Percentiles rank a stretch among this genome's conserved stretches.
These are phyloP conservation scores for Xanthoparmelia taractica DNA, from an alignment of 495 filamentous ascomycete species.

Conservation along the genomic window DNA sequence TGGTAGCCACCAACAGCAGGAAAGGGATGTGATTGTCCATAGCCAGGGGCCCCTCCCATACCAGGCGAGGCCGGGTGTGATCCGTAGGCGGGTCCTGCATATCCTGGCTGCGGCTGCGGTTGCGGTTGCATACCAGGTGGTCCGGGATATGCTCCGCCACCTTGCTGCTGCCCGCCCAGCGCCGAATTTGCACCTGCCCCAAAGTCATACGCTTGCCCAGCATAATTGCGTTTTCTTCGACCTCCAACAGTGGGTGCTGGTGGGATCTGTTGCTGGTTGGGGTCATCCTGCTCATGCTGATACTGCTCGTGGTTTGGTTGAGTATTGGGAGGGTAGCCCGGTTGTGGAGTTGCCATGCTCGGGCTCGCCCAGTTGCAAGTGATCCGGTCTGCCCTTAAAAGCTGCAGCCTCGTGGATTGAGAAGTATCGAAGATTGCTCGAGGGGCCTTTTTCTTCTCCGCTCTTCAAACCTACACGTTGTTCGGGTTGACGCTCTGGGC, in stretches of 20 bases:
- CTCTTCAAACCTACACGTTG: not conserved
- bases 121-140: conserved; percentile 38
- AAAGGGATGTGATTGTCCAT: conserved; percentile 28
- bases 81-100: conserved; percentile 51
- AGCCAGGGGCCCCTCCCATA: conserved; percentile 27
- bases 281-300: conserved; percentile 40
- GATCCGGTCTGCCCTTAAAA: not conserved
- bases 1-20: conserved; percentile 51
- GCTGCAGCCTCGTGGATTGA: not conserved
- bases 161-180: conserved; percentile 49
- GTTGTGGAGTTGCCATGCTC: conserved; percentile 52
- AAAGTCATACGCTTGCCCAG: conserved; percentile 89
- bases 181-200: conserved; percentile 81
- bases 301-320: conserved; percentile 38
- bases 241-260: conserved; percentile 41
- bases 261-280: conserved; percentile 42
- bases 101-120: conserved; percentile 35
- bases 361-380: not conserved
- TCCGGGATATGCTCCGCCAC: conserved; percentile 40
- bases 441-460: not conserved
- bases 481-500: not conserved
- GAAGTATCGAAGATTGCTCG: not conserved
- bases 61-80: conserved; percentile 36
- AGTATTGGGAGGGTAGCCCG: conserved; percentile 50
- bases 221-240: conserved; percentile 88